These are phyloP conservation scores for Byssochlamys sp. DNA, from an alignment of 2,329 filamentous ascomycete genomes.

Conservation along the genomic window DNA sequence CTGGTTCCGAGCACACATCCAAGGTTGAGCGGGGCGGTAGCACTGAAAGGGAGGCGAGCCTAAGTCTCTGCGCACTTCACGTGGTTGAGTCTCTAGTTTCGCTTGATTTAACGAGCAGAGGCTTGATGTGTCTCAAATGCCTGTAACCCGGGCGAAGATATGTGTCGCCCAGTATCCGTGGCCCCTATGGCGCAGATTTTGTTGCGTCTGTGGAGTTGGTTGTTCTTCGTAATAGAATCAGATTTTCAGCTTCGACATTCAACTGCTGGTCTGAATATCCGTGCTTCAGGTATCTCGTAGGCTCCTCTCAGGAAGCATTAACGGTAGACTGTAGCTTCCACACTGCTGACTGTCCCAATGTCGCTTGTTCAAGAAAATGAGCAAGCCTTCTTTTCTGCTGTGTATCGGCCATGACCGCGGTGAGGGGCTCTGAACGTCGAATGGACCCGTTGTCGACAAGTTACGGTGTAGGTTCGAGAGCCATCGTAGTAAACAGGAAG, in stretches of 20 bases:
- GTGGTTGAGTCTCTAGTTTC: not conserved
- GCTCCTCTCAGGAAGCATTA: not conserved
- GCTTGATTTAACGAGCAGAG: not conserved
- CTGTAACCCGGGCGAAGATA: no score
- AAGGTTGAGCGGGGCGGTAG: no score
- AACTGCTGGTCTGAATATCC: not conserved
- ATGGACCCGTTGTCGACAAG: not conserved
- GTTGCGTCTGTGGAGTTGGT: not conserved
- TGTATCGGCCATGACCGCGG: not conserved
- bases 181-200: no score
- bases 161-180: no score
- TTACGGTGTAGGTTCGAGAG: not conserved
- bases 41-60: conserved; percentile 2
- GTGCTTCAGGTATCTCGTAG: not conserved
- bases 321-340: not conserved
- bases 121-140: no score
- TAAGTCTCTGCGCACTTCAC: not conserved
- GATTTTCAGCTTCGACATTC: not conserved
- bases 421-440: not conserved
- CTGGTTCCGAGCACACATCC: no score
- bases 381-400: not conserved
- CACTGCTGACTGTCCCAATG: not conserved
- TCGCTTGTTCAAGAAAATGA: not conserved
- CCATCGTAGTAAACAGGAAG: not conserved
- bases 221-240: not conserved